These are phyloP conservation scores for Neoboletus subvelutipes DNA, from an alignment of 768 basidiomycete species.

Conservation along the genomic window DNA sequence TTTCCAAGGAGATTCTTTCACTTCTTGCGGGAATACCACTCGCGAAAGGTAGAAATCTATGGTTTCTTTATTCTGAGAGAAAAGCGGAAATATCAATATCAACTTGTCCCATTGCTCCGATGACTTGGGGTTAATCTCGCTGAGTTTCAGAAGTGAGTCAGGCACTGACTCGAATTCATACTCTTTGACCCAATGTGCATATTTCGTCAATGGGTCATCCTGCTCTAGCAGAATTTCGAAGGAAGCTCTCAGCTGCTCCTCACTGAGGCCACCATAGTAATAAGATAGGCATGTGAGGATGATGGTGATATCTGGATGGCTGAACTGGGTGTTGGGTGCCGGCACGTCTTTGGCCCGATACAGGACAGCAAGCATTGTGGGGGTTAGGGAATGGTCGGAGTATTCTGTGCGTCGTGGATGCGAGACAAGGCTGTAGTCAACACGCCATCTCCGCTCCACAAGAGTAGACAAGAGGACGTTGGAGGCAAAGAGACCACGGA, in stretches of 20 bases:
- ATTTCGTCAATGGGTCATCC: conserved; percentile 1
- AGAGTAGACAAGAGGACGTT: conserved; percentile 28
- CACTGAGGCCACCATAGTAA: conserved; percentile 23
- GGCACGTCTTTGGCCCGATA: conserved; percentile 38
- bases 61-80: neutral
- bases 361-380: conserved; percentile 32
- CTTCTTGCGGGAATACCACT: conserved; percentile 36
- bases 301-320: conserved; percentile 36
- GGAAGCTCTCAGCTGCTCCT: neutral
- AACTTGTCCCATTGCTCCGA: conserved; percentile 4
- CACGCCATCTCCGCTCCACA: conserved; percentile 29
- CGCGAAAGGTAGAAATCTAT: conserved; percentile 23
- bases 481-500: conserved; percentile 31
- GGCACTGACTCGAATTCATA: neutral
- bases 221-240: conserved; percentile 3
- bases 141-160: neutral
- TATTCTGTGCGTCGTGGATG: too few species aligned
- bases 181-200: neutral
- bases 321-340: conserved; percentile 31
- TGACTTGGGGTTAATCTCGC: conserved; percentile 3
- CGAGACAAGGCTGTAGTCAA: neutral
- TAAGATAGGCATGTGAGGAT: conserved; percentile 34
- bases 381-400: neutral
- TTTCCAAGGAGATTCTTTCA: conserved; percentile 32
- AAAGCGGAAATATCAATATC: conserved; percentile 3